phyloP scores from a whole-genome alignment of 2,329 filamentous ascomycete genomes.

The Onygena corvina region DNA sequence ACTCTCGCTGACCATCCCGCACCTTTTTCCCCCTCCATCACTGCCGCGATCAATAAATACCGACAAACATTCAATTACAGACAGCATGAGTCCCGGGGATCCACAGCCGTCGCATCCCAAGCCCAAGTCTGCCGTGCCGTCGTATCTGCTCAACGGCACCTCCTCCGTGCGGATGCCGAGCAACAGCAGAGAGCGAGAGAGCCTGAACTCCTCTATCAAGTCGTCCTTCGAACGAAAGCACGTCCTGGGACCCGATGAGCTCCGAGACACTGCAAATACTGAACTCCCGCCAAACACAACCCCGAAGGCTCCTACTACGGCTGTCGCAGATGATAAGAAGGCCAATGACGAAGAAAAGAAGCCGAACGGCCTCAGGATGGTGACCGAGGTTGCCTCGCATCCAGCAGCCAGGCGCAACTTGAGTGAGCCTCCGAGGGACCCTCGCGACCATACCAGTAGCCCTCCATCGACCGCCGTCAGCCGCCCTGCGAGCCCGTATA shows the following conservation, averaged over 20 bases:
- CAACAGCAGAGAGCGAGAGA: conserved; percentile 45
- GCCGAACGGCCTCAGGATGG: conserved; percentile 10
- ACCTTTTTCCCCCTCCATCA: not conserved
- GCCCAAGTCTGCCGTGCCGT: conserved; percentile 43
- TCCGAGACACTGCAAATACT: conserved; percentile 36
- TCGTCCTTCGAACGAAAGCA: conserved; percentile 40
- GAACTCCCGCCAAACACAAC: conserved; percentile 6
- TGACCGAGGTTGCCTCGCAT: conserved; percentile 10
- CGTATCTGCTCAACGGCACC: conserved; percentile 46
- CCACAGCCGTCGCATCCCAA: conserved; percentile 34
- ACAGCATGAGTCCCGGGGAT: conserved; percentile 36
- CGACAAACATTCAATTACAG: not conserved
- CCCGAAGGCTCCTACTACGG: not conserved
- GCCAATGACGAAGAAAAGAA: not conserved
- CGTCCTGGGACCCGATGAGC: not conserved
- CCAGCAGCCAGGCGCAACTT: conserved; percentile 22
- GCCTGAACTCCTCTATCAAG: conserved; percentile 47
- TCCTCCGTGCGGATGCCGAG: conserved; percentile 40
- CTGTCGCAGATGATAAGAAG: not conserved
- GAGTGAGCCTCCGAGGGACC: conserved; percentile 42
- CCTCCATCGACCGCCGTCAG: conserved; percentile 41
- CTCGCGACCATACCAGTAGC: conserved; percentile 40
- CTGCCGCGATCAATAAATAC: no score
- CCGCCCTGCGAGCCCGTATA: conserved; percentile 40
- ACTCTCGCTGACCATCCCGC: not conserved